Evolutionary conservation across 2,329 filamentous ascomycete genomes (phyloP), one percentile per base, ranked within the genome.

Genomic region (Dendrostoma leiphaemia): DNA sequence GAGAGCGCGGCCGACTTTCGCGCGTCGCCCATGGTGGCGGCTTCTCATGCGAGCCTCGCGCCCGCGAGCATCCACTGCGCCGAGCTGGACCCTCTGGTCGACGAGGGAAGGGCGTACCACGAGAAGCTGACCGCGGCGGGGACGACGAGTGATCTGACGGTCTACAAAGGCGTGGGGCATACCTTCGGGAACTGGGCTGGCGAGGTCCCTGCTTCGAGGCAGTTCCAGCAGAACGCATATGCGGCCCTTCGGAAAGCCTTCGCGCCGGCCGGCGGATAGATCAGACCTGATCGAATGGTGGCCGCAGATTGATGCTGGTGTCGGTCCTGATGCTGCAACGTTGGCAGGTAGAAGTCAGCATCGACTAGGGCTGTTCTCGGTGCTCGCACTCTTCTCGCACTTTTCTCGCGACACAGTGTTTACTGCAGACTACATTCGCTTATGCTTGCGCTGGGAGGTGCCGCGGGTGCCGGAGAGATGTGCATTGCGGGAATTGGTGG

Each of bases 131-230:
- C 40, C 2, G 64, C 61, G 10, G 67, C 67, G 10, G 69, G 46
- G 9, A 67, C 66, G 1, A 45, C 56, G 24, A 71, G 67, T 55
- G 62, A 57, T 17, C 58, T 70, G 29, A 71, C 68, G 58, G 56
- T 71, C 10, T 71, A 72, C 51, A 63, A 67, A 53, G 69, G 69
- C 0, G 64, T 67, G 45, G 67, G 65, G 6, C 70, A 72, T 60
- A 67, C 69, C 0, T 71, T 71, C 55, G 63, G 62, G 4, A 65
- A 68, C 10, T 71, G 69, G 69, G 66, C 67, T 54, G 69, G 65
- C 5, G 57, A 59, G 51, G 63, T 69, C 13, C 66, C 69, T 1
- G 63, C 63, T 7, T 64, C 67, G 2, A 68, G 61, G 48, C 65
- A 69, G 43, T 71, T 68, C 52, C 60, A 67, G 7, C 38, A 57